A percentile compares a stretch with the other conserved stretches of the same genome.
Evolutionary conservation across 495 filamentous ascomycete species (phyloP).

Genomic region (Neurospora sp.): DNA sequence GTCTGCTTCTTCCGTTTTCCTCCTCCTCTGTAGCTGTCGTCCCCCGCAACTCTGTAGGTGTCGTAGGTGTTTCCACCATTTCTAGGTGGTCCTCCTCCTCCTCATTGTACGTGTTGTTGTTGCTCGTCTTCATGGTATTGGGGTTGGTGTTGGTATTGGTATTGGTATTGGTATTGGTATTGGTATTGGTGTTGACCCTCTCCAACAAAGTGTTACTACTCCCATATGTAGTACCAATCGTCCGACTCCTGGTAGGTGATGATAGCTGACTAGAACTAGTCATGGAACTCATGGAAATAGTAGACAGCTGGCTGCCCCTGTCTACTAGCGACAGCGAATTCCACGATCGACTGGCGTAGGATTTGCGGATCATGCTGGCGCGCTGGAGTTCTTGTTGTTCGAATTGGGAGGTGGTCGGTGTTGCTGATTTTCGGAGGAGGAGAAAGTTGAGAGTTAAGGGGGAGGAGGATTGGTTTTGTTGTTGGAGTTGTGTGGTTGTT

Average conservation of each 20-base stretch:
- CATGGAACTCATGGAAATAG: neutral
- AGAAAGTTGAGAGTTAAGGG: neutral
- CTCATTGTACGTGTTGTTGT: neutral
- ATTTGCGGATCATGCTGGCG: conserved; percentile 37
- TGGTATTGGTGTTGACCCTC: neutral
- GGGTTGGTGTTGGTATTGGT: neutral
- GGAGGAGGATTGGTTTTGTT: neutral
- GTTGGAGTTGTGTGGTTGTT: neutral
- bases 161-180: neutral
- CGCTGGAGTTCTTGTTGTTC: conserved; percentile 30
- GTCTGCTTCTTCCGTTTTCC: neutral
- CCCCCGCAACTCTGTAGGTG: conserved; percentile 2
- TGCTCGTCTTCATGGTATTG: neutral
- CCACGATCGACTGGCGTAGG: conserved; percentile 29
- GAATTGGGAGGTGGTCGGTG: conserved; percentile 5
- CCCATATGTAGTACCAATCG: neutral
- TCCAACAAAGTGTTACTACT: neutral
- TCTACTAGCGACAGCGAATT: neutral
- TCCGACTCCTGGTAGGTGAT: neutral
- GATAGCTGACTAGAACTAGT: neutral
- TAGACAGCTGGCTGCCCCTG: neutral
- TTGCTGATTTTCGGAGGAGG: conserved; percentile 12
- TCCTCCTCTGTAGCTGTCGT: conserved; percentile 2
- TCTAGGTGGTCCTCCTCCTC: too few relatives aligned
- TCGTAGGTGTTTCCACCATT: neutral